These are phyloP conservation scores for Citrus glauca DNA, from an alignment of 345 rosid species.

Conservation along the genomic window DNA sequence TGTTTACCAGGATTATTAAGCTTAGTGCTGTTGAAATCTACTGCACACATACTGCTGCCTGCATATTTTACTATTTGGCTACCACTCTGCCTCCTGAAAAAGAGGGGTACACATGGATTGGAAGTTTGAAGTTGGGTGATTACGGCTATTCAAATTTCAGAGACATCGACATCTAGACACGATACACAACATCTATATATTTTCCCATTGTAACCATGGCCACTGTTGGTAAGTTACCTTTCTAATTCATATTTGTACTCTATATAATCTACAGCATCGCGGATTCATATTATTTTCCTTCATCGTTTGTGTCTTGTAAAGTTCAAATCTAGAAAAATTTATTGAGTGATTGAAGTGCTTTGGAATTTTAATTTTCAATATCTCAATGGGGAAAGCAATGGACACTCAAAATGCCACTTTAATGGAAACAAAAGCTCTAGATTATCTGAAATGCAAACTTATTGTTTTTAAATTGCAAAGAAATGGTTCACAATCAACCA, in stretches of 20 bases:
- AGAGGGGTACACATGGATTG: slow-evolving; percentile 88
- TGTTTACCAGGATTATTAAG: slow-evolving; percentile 69
- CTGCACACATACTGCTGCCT: slow-evolving; percentile 90
- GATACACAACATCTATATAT: slow-evolving; percentile 70
- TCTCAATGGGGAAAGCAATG: neutral
- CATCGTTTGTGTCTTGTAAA: neutral
- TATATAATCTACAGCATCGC: neutral
- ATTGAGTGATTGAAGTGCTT: neutral
- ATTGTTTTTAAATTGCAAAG: neutral
- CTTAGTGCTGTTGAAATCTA: slow-evolving; percentile 73
- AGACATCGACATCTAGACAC: slow-evolving; percentile 71
- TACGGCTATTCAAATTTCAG: slow-evolving; percentile 67
- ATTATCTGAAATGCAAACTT: neutral
- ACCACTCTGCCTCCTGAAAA: slow-evolving; percentile 60
- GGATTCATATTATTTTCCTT: neutral
- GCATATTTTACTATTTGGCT: slow-evolving; percentile 82
- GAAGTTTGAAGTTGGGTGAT: slow-evolving; percentile 77
- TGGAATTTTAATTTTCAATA: neutral
- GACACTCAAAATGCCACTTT: neutral
- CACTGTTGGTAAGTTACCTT: slow-evolving; percentile 62
- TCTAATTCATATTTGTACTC: neutral
- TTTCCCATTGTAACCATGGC: slow-evolving; percentile 89
- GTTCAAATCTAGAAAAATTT: neutral
- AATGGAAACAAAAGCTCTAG: neutral
- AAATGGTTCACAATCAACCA: neutral